Percentiles rank a stretch among this genome's conserved stretches.
phyloP scores from a whole-genome alignment of 345 rosid species.

The Rhodomyrtus tomentosa region DNA sequence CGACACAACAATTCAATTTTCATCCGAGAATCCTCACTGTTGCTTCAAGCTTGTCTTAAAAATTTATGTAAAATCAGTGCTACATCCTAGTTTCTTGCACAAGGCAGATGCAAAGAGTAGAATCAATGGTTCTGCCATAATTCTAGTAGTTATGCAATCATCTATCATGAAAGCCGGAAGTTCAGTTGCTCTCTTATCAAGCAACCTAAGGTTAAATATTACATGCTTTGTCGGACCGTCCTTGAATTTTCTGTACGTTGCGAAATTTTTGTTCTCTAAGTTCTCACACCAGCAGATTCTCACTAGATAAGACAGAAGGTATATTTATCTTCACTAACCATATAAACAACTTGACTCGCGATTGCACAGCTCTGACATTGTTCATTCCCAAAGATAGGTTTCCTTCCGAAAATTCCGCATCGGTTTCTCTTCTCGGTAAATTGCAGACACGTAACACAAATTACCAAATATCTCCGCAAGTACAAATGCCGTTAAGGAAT shows the following conservation, averaged over 20 bases:
- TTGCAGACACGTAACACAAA: neutral
- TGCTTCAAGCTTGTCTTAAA: neutral
- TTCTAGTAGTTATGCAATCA: neutral
- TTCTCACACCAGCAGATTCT: neutral
- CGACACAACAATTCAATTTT: neutral
- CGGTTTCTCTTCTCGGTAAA: neutral
- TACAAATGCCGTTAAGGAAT: conserved; percentile 23
- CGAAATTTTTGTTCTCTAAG: neutral
- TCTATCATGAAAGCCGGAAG: neutral
- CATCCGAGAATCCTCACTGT: neutral
- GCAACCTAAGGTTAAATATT: neutral
- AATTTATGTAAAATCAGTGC: neutral
- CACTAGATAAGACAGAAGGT: neutral
- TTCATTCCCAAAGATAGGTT: neutral
- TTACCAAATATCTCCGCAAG: conserved; percentile 31
- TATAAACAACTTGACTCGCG: neutral
- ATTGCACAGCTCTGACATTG: neutral
- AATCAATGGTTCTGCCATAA: neutral
- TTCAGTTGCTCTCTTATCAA: neutral
- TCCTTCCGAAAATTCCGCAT: neutral
- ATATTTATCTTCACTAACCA: neutral
- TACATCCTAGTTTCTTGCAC: neutral
- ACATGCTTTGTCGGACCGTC: neutral
- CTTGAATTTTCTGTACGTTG: neutral
- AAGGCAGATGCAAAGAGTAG: neutral